A percentile compares a stretch with the other conserved stretches of the same genome.
Evolutionary conservation across 2,329 filamentous ascomycete genomes (phyloP).

Genomic region (Colletotrichum gigasporum): DNA sequence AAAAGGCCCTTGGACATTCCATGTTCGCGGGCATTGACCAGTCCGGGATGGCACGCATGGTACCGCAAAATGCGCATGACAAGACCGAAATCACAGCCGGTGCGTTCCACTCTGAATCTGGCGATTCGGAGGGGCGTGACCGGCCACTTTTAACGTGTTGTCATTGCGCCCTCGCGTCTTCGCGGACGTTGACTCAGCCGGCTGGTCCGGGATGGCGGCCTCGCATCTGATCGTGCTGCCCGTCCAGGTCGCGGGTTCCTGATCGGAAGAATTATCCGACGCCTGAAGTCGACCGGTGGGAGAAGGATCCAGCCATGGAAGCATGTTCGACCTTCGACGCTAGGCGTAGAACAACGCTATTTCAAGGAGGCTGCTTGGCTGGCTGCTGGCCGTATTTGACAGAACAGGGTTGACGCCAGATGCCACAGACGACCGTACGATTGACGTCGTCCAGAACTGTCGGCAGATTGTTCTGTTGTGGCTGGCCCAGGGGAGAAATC

Average conservation of each 20-base stretch:
- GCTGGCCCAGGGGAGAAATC: neutral
- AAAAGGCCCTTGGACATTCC: constrained; percentile 14
- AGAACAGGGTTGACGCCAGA: constrained; percentile 12
- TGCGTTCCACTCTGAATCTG: constrained; percentile 15
- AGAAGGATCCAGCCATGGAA: neutral
- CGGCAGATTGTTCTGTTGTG: neutral
- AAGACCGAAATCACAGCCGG: constrained; percentile 27
- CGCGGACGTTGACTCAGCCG: neutral
- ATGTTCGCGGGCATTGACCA: constrained; percentile 28
- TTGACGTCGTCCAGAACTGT: neutral
- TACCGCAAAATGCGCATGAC: constrained; percentile 30
- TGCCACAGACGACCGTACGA: constrained; percentile 3
- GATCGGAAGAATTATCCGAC: constrained; percentile 1
- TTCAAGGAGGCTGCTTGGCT: neutral
- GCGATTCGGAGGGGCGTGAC: constrained; percentile 24
- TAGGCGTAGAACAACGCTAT: neutral
- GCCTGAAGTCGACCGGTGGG: neutral
- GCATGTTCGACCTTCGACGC: constrained; percentile 12
- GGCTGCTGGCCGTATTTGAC: neutral
- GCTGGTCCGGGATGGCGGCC: constrained; percentile 10
- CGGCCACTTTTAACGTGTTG: constrained; percentile 23
- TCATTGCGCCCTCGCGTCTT: constrained; percentile 21
- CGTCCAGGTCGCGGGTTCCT: constrained; percentile 4
- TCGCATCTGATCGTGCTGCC: neutral
- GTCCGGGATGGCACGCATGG: constrained; percentile 27